These are phyloP conservation scores for Neurospora sublineolata DNA, from an alignment of 495 filamentous ascomycete genomes.

Conservation along the genomic window DNA sequence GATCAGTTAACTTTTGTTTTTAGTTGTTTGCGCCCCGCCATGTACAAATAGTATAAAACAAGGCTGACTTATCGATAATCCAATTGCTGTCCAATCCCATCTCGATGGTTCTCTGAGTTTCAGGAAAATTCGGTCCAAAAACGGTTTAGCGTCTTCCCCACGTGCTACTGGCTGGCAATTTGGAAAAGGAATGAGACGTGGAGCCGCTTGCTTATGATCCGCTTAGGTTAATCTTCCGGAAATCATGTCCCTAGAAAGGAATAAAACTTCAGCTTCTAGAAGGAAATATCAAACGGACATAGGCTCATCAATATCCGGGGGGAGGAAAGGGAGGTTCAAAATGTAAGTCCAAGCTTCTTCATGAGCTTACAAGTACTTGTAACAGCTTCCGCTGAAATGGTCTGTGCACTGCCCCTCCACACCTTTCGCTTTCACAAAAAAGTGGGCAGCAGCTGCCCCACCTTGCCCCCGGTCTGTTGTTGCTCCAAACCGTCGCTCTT, in stretches of 20 bases:
- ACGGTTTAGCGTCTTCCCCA: constrained; percentile 9
- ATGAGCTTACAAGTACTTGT: no score
- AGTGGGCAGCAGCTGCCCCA: constrained; percentile 13
- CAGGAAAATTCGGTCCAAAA: constrained; percentile 23
- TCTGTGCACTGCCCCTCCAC: constrained; percentile 21
- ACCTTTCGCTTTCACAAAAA: constrained; percentile 5
- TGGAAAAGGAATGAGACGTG: not conserved
- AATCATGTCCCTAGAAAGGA: not conserved
- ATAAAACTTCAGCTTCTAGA: not conserved
- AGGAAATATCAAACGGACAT: not conserved
- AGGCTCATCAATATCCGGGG: not conserved
- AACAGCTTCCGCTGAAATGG: constrained; percentile 4
- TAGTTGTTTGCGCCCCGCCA: not conserved
- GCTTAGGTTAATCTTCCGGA: not conserved
- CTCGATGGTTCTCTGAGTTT: constrained; percentile 17
- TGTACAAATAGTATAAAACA: not conserved
- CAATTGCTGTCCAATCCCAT: not conserved
- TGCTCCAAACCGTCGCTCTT: constrained; percentile 19
- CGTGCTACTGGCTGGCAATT: not conserved
- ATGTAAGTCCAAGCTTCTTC: not conserved
- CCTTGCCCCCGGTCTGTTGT: not conserved
- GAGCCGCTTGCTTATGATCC: not conserved
- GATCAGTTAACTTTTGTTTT: not conserved
- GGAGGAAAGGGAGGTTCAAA: not conserved
- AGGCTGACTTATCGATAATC: not conserved